Evolutionary conservation across 257 asterid genomes (phyloP).

Genomic region (Solanum rostratum): DNA sequence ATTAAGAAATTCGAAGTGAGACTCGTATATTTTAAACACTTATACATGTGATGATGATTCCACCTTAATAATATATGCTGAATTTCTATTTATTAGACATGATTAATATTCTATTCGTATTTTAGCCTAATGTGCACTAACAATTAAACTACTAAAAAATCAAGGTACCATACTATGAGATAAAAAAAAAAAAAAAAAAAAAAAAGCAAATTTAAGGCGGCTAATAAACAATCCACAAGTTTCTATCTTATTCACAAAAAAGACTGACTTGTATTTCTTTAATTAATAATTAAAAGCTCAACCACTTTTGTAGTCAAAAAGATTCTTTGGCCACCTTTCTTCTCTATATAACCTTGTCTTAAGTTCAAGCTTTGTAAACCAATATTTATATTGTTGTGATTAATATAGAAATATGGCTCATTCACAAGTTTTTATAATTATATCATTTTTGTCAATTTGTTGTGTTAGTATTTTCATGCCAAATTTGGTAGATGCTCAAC

Average conservation of each 20-base stretch:
- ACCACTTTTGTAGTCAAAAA: background rate
- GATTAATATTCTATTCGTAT: background rate
- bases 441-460: slow-evolving; percentile 6
- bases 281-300: background rate
- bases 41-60: too few relatives aligned
- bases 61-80: too few relatives aligned
- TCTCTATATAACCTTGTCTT: background rate
- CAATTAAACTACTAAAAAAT: too few relatives aligned
- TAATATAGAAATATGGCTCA: background rate
- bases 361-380: background rate
- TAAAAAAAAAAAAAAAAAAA: background rate
- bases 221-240: background rate
- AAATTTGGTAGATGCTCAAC: slow-evolving; percentile 35
- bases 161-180: background rate
- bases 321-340: background rate
- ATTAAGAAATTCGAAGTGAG: too few relatives aligned
- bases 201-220: background rate
- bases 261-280: background rate
- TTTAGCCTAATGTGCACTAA: background rate
- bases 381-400: background rate
- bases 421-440: background rate
- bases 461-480: slow-evolving; percentile 10
- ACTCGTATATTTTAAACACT: too few relatives aligned
- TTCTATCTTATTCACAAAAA: background rate
- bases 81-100: background rate